phyloP scores from a whole-genome alignment of 176 grass and related monocot genomes.

The Musa itinerans region DNA sequence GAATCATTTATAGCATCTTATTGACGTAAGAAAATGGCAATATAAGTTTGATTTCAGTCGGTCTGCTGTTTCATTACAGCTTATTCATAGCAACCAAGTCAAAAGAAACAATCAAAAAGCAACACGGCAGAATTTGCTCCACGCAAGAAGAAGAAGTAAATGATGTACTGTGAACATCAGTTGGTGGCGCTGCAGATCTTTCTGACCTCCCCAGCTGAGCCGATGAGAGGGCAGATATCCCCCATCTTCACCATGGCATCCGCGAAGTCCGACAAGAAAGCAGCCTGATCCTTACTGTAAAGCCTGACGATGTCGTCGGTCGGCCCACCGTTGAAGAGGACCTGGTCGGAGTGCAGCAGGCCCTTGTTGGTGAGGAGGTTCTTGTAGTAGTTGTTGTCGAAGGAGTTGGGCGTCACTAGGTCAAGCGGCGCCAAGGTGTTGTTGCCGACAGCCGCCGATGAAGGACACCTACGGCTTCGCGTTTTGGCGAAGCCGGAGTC shows the following conservation, averaged over 20 bases:
- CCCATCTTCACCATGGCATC: background rate
- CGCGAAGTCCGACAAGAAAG: background rate
- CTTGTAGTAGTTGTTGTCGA: slow-evolving; percentile 5
- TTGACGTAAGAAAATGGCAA: too few species aligned
- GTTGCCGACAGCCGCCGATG: background rate
- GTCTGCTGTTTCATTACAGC: too few species aligned
- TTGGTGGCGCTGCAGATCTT: background rate
- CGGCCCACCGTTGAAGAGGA: background rate
- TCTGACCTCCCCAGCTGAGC: slow-evolving; percentile 9
- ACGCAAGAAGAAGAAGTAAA: too few species aligned
- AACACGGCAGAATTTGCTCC: too few species aligned
- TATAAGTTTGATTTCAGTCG: too few species aligned
- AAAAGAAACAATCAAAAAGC: too few species aligned
- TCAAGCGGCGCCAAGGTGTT: background rate
- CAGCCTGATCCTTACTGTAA: background rate
- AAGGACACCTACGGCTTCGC: background rate
- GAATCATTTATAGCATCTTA: too few species aligned
- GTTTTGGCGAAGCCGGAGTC: background rate
- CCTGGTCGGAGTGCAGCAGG: slow-evolving; percentile 5
- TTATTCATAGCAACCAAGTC: too few species aligned
- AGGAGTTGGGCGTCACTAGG: background rate
- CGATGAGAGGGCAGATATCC: background rate
- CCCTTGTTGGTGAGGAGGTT: slow-evolving; percentile 1
- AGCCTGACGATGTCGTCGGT: background rate
- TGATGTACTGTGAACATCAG: background rate